Conservation (phyloP, 768 basidiomycete species). For the Amanita muscaria region DNA sequence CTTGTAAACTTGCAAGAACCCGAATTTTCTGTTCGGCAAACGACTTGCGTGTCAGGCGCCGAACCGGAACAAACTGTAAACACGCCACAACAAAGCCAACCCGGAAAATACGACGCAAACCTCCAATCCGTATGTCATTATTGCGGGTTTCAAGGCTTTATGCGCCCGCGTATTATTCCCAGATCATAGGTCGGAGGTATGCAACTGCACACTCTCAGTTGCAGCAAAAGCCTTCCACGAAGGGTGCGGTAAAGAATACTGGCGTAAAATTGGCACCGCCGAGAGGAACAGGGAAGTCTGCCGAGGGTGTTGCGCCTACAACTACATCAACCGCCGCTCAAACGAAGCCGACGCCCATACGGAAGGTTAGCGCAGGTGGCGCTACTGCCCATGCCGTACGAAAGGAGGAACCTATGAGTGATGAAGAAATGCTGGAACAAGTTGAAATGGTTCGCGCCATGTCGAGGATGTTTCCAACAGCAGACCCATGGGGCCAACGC, state of each 20-base stretch:
- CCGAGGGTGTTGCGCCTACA: not conserved
- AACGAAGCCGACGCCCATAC: not conserved
- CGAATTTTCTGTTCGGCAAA: slow-evolving; percentile 17
- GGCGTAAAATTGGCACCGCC: not conserved
- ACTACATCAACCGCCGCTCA: not conserved
- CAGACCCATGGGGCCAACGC: slow-evolving; percentile 34
- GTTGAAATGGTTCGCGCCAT: slow-evolving; percentile 28
- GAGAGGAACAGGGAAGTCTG: not conserved
- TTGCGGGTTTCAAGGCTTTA: not conserved
- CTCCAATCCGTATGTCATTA: slow-evolving; percentile 7
- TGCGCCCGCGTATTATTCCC: not conserved
- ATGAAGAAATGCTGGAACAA: slow-evolving; percentile 27
- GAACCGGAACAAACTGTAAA: not conserved
- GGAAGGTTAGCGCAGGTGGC: not conserved
- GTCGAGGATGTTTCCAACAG: slow-evolving; percentile 25
- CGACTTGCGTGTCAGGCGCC: slow-evolving; percentile 24
- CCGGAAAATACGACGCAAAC: slow-evolving; percentile 18
- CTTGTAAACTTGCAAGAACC: slow-evolving; percentile 18
- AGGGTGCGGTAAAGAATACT: not conserved
- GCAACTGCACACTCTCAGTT: slow-evolving; percentile 13
- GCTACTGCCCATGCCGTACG: slow-evolving; percentile 6
- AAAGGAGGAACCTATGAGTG: slow-evolving; percentile 11
- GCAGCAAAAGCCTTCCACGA: slow-evolving; percentile 10
- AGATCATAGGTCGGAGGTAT: slow-evolving; percentile 9
- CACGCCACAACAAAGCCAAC: not conserved